Evolutionary conservation across 2,329 filamentous ascomycete species (phyloP).

Genomic region (Paracoccidioides lutzii): DNA sequence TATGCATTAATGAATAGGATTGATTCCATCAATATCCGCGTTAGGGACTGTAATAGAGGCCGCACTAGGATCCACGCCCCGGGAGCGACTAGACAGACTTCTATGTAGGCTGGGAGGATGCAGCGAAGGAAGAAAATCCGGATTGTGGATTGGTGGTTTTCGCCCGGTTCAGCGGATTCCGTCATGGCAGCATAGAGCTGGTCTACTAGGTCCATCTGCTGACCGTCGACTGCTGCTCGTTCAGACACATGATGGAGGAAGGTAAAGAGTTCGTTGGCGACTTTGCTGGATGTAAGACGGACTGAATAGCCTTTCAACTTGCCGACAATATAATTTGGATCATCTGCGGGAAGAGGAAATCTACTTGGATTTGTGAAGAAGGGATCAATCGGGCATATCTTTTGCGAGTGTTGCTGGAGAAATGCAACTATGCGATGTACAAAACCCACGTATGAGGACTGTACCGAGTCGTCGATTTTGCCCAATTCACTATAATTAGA

Average conservation of each 20-base stretch:
- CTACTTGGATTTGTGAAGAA: constrained; percentile 49
- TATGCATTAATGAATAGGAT: constrained; percentile 35
- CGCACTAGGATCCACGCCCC: constrained; percentile 40
- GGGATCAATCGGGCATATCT: constrained; percentile 41
- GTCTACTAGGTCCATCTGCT: constrained; percentile 43
- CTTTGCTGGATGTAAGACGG: constrained; percentile 37
- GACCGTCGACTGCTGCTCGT: constrained; percentile 44
- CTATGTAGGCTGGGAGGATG: constrained; percentile 46
- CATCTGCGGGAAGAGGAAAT: constrained; percentile 47
- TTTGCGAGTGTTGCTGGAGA: constrained; percentile 47
- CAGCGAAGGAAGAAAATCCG: constrained; percentile 40
- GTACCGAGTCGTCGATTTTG: constrained; percentile 20
- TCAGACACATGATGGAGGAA: constrained; percentile 49
- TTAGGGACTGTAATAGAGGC: constrained; percentile 40
- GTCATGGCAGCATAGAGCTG: constrained; percentile 42
- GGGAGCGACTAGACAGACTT: constrained; percentile 32
- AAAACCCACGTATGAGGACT: constrained; percentile 47
- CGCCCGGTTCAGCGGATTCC: constrained; percentile 31
- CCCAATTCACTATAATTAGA: constrained; percentile 45
- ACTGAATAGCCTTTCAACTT: constrained; percentile 46
- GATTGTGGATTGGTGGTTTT: constrained; percentile 32
- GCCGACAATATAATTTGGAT: constrained; percentile 51
- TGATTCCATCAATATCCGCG: constrained; percentile 31
- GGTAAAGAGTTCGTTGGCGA: constrained; percentile 42
- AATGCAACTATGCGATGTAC: constrained; percentile 47